Conservation (phyloP, 73 alveolate species). For the Paramecium biaurelia region DNA sequence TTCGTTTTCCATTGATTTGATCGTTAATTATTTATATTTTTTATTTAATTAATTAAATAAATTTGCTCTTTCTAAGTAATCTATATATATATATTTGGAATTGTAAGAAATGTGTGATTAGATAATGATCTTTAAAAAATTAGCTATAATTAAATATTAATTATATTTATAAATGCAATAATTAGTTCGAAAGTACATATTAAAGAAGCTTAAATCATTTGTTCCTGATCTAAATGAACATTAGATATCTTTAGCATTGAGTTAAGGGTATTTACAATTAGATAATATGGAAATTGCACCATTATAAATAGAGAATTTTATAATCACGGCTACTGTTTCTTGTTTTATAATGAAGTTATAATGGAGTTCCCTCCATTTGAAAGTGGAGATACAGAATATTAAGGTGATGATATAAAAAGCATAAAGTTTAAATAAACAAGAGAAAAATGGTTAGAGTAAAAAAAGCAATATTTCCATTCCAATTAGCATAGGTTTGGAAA, state of each 20-base stretch:
- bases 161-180: background rate
- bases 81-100: too few species aligned
- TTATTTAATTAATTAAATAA: background rate
- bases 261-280: background rate
- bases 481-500: background rate
- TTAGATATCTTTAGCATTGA: background rate
- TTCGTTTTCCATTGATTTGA: background rate
- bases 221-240: background rate
- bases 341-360: background rate
- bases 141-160: background rate
- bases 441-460: background rate
- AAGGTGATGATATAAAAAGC: background rate
- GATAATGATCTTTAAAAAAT: background rate
- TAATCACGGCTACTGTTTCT: background rate
- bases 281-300: background rate
- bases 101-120: background rate
- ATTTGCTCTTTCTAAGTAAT: background rate
- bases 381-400: background rate
- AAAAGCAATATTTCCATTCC: background rate
- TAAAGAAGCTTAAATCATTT: background rate
- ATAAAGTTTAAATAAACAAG: background rate
- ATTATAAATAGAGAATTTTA: background rate
- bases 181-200: slow-evolving; percentile 1
- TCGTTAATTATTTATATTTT: background rate
- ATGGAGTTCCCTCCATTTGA: background rate